Base-by-base conservation (phyloP, 2,329 filamentous ascomycete species). In the Mariannaea sp. region DNA sequence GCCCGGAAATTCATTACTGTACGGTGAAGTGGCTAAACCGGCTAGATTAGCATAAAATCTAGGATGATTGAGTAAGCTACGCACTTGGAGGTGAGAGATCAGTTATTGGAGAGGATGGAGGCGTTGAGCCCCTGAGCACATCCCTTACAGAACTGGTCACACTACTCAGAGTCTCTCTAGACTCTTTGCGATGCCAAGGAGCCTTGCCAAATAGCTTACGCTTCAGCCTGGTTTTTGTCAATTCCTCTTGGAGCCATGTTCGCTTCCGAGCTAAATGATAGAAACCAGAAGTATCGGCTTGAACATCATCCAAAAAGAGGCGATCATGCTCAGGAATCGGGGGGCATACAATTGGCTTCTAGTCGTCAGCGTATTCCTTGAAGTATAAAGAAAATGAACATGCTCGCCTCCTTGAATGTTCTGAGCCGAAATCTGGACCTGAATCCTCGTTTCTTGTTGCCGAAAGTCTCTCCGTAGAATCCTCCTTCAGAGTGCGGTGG, bases 81-180 rank as follows among this genome's bases (percentile, higher is more conserved):
- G 29, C 56, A 64, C 56, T 53, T 14, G 55, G 47, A 10, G 26
- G 20, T 9, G 35, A 20, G 29, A 13, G 40, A 16, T 62, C 64
- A 5, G 65, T 59, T 2, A 49, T 49, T 13, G 71, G 70, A 1
- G 68, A 71, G 6, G 58, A 56, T 14, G 68, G 65, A 2, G 71
- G 72, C 4, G 72, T 73, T 19, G 60, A 59, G 13, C 72, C 73
- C n/a, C 67, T 69, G 30, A 77, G 64, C 5, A 75, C 62, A 8
- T 75, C 71, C 22, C 70, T 68, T 7, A 77, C 58, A 3, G 76
- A 78, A 55, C 75, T 78, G 8, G 73, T 68, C n/a, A 71, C 67
- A 44, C 70, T 77, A 54, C 60, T 70, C 17, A 65, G 59, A 0
- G 76, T 77, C 3, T 70, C 70, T 7, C 48, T 64, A 1, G 75